These are phyloP conservation scores for Astragalus glycyphyllos DNA, from an alignment of 306 rosid species.

Conservation along the genomic window DNA sequence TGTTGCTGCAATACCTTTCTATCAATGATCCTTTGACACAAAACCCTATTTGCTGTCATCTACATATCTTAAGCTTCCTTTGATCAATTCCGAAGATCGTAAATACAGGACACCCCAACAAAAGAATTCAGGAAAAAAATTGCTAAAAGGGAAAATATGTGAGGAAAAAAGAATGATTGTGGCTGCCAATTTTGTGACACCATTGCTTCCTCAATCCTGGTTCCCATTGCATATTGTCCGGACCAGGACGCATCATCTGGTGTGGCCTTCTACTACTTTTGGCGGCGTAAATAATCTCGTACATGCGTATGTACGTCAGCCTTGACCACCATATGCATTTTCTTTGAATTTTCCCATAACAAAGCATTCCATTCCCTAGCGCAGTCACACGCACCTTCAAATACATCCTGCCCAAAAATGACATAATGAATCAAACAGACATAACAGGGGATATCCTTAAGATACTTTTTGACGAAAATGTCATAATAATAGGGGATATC, in stretches of 20 bases:
- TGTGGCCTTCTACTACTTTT: conserved; percentile 54
- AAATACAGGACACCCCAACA: not conserved
- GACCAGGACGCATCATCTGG: not conserved
- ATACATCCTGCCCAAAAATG: conserved; percentile 69
- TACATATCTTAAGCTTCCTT: too few species aligned
- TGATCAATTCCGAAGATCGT: too few species aligned
- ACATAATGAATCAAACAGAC: conserved; percentile 23
- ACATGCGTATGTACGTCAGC: conserved; percentile 70
- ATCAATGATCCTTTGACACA: too few species aligned
- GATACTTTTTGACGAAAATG: not conserved
- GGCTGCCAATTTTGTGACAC: not conserved
- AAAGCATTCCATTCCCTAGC: conserved; percentile 87
- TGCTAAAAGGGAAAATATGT: not conserved
- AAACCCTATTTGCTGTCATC: too few species aligned
- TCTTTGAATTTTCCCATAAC: conserved; percentile 90
- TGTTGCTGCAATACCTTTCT: too few species aligned
- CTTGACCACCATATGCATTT: conserved; percentile 82
- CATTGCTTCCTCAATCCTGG: not conserved
- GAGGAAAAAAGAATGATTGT: not conserved
- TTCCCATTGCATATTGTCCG: not conserved
- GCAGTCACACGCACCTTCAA: conserved; percentile 84
- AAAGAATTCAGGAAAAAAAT: not conserved
- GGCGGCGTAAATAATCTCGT: conserved; percentile 75
- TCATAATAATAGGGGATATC: not conserved
- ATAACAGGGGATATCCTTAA: not conserved